A percentile compares a stretch with the other conserved stretches of the same genome.
Conservation (phyloP, 441 rosid species). For the Corymbia calophylla region DNA sequence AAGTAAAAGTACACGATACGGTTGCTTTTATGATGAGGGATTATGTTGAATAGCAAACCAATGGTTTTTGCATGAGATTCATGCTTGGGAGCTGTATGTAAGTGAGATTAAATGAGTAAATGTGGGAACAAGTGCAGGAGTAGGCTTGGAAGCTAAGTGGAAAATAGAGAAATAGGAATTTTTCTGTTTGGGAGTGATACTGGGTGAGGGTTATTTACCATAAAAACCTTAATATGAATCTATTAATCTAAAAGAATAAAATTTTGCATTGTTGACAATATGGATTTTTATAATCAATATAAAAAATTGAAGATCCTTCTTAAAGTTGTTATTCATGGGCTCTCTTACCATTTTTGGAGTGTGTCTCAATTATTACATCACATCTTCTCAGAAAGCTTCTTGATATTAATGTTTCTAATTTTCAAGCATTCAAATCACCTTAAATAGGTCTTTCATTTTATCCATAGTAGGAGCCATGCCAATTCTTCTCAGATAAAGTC, state of each 20-base stretch:
- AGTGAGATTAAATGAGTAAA: background rate
- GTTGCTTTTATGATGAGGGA: background rate
- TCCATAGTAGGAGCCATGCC: background rate
- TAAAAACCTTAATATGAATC: background rate
- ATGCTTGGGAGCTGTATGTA: background rate
- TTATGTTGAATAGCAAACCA: background rate
- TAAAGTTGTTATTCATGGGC: background rate
- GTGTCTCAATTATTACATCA: background rate
- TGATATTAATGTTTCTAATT: background rate
- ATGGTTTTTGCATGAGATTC: background rate
- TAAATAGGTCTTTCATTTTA: background rate
- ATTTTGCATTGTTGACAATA: background rate
- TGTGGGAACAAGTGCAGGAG: background rate
- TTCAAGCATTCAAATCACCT: background rate
- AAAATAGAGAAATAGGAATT: background rate
- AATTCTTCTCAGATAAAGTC: background rate
- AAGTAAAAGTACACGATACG: background rate
- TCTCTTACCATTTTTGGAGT: background rate
- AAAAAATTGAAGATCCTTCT: background rate
- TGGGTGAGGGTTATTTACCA: background rate
- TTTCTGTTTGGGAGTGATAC: background rate
- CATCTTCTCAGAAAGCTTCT: background rate
- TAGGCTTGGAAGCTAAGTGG: background rate
- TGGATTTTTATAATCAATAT: background rate
- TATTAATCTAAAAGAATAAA: background rate